Conservation (phyloP, 2,329 filamentous ascomycete species). For the Paecilomyces formosus region DNA sequence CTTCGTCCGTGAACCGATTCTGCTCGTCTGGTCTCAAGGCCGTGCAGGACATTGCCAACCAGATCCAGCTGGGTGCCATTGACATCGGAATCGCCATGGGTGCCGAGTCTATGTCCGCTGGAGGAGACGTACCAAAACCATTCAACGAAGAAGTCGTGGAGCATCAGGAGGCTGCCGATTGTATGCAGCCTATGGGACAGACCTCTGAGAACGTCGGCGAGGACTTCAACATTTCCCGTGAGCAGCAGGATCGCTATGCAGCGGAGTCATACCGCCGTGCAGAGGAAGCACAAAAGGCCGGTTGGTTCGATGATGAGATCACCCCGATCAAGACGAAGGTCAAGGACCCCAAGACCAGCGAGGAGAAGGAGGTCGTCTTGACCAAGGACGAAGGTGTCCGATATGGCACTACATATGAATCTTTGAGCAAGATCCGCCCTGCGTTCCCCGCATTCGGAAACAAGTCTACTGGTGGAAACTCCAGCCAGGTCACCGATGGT, state of each 20-base stretch:
- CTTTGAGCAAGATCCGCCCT: conserved; percentile 72
- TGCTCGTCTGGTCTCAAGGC: conserved; percentile 95
- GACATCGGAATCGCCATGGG: conserved; percentile 82
- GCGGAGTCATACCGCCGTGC: conserved; percentile 82
- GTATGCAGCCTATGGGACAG: conserved; percentile 95
- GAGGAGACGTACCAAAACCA: conserved; percentile 64
- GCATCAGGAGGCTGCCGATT: conserved; percentile 73
- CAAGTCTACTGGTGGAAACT: conserved; percentile 84
- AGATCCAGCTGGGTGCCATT: conserved; percentile 73
- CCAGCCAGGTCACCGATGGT: conserved; percentile 90
- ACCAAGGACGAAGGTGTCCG: conserved; percentile 86
- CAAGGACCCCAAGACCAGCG: conserved; percentile 75
- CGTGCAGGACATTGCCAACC: conserved; percentile 86
- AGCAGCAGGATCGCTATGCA: conserved; percentile 76
- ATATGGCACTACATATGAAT: conserved; percentile 79
- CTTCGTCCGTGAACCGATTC: conserved; percentile 85
- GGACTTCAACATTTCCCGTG: conserved; percentile 78
- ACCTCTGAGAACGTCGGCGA: conserved; percentile 92
- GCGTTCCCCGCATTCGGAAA: conserved; percentile 89
- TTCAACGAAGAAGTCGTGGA: conserved; percentile 71
- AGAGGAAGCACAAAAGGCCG: conserved; percentile 82
- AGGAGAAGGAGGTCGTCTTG: conserved; percentile 68
- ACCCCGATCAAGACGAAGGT: conserved; percentile 74
- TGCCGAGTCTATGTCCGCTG: conserved; percentile 77
- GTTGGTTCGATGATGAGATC: conserved; percentile 92